Conservation (phyloP, 805 yeast species). For the Citeromyces matritensis region DNA sequence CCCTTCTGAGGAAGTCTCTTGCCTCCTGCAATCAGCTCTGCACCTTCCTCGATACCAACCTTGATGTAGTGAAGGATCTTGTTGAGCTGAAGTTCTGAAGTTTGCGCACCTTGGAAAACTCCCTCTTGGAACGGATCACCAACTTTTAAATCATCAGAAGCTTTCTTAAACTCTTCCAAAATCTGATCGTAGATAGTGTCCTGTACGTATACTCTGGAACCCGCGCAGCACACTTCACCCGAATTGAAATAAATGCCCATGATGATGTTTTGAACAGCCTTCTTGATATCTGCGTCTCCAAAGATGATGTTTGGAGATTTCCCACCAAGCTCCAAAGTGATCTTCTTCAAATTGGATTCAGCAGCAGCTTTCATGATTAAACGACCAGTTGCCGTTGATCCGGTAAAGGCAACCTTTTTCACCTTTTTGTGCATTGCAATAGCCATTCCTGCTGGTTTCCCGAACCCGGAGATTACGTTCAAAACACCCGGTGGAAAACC, state of each 20-base stretch:
- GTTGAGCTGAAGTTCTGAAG: slow-evolving; percentile 50
- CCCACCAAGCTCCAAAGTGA: slow-evolving; percentile 79
- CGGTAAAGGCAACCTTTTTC: slow-evolving; percentile 89
- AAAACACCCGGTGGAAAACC: slow-evolving; percentile 89
- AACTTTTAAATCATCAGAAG: slow-evolving; percentile 37
- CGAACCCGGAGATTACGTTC: slow-evolving; percentile 78
- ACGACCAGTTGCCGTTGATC: slow-evolving; percentile 81
- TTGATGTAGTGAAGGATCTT: slow-evolving; percentile 51
- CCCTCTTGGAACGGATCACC: slow-evolving; percentile 70
- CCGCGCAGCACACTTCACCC: slow-evolving; percentile 91
- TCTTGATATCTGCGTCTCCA: slow-evolving; percentile 54
- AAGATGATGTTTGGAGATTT: slow-evolving; percentile 80
- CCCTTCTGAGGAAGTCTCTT: slow-evolving; percentile 57
- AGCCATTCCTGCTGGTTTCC: slow-evolving; percentile 73
- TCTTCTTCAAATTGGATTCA: slow-evolving; percentile 55
- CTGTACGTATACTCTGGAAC: slow-evolving; percentile 77
- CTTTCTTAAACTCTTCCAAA: slow-evolving; percentile 36
- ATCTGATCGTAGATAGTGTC: slow-evolving; percentile 57
- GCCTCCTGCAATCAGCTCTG: slow-evolving; percentile 72
- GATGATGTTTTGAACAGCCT: slow-evolving; percentile 52
- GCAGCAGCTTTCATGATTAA: slow-evolving; percentile 62
- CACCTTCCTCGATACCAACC: slow-evolving; percentile 53
- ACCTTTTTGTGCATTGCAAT: slow-evolving; percentile 66
- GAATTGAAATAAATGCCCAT: slow-evolving; percentile 77
- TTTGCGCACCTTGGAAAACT: slow-evolving; percentile 64